phyloP scores from a whole-genome alignment of 2,329 filamentous ascomycete species.

The Talaromyces sp. region DNA sequence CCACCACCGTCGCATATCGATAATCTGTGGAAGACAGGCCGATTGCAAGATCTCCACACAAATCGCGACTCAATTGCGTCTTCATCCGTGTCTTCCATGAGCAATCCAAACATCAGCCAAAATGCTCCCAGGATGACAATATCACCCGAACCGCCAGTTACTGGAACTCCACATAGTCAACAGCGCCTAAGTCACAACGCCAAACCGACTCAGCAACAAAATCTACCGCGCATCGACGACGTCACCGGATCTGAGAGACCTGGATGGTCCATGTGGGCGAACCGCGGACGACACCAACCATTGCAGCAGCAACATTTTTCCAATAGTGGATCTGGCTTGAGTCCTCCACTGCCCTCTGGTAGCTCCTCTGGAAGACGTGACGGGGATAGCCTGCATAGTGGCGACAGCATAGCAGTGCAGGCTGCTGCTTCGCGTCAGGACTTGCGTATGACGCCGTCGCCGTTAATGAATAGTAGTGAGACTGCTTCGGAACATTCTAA shows the following conservation, averaged over 20 bases:
- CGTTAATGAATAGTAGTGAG: slow-evolving; percentile 12
- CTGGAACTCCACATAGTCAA: background rate
- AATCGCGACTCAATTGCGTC: slow-evolving; percentile 8
- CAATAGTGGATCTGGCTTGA: background rate
- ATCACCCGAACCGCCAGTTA: background rate
- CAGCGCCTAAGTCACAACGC: background rate
- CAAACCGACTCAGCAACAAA: background rate
- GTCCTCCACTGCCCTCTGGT: background rate
- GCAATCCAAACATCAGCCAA: background rate
- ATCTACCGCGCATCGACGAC: background rate
- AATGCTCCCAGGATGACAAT: background rate
- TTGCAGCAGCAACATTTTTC: background rate
- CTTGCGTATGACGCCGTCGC: slow-evolving; percentile 11
- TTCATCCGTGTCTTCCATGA: slow-evolving; percentile 9
- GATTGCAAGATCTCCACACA: background rate
- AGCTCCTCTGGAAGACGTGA: slow-evolving; percentile 12
- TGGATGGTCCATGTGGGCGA: slow-evolving; percentile 8
- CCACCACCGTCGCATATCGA: background rate
- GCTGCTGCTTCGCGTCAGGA: slow-evolving; percentile 16
- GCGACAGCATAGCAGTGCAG: slow-evolving; percentile 18
- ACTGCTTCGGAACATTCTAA: slow-evolving; percentile 15
- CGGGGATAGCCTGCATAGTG: slow-evolving; percentile 15
- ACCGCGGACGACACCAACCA: background rate
- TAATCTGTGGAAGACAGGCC: background rate
- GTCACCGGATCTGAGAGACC: background rate